phyloP scores from a whole-genome alignment of 305 asterid genomes.

The Fraxinus platypoda region DNA sequence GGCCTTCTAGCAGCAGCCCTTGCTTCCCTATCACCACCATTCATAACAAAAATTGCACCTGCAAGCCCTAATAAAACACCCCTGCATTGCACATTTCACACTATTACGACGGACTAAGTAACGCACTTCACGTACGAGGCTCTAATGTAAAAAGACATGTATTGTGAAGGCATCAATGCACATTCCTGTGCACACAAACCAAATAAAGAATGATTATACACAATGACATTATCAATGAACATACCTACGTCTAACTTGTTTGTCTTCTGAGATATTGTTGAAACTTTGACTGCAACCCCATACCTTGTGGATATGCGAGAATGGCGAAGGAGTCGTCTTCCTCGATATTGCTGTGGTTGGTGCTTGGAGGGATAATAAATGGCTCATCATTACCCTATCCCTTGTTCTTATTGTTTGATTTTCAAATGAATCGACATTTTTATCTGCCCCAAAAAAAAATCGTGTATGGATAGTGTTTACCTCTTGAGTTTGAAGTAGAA shows the following conservation, averaged over 20 bases:
- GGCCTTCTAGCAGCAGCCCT: slow-evolving; percentile 66
- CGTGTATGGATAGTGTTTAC: slow-evolving; percentile 17
- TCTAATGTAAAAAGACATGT: too few relatives aligned
- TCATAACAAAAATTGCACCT: slow-evolving; percentile 39
- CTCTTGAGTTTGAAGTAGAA: neutral
- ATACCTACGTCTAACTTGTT: slow-evolving; percentile 50
- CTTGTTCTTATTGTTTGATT: neutral
- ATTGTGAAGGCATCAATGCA: neutral
- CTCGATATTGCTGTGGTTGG: slow-evolving; percentile 37
- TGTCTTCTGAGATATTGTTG: slow-evolving; percentile 18
- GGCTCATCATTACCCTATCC: slow-evolving; percentile 36
- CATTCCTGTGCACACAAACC: neutral
- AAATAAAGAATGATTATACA: neutral
- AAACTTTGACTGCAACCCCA: slow-evolving; percentile 22
- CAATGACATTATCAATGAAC: neutral
- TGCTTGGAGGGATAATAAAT: slow-evolving; percentile 37
- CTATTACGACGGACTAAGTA: neutral
- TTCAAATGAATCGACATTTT: slow-evolving; percentile 34
- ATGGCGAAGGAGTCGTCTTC: slow-evolving; percentile 22
- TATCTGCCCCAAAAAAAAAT: neutral
- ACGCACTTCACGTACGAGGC: neutral
- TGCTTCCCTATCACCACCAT: slow-evolving; percentile 34
- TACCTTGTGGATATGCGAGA: slow-evolving; percentile 17
- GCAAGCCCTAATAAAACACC: slow-evolving; percentile 52
- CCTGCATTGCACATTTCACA: slow-evolving; percentile 38